Percentiles rank a stretch among this genome's conserved stretches.
Conservation (phyloP, 805 yeast genomes). For the Metschnikowia hibisci region DNA sequence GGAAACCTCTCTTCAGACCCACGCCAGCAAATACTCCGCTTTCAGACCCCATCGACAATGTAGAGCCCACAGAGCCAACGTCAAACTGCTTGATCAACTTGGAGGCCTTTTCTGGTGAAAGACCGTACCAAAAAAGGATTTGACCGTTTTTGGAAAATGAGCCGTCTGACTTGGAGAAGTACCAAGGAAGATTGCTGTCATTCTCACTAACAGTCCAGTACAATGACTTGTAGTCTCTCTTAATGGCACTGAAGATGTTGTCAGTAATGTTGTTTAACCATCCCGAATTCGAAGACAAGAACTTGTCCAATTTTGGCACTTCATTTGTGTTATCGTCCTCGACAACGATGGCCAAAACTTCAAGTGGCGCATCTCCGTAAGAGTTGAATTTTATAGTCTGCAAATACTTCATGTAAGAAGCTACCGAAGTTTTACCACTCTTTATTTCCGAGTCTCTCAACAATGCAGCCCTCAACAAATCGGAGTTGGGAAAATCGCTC, state of each 20-base stretch:
- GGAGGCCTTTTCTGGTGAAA: conserved; percentile 60
- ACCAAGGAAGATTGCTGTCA: conserved; percentile 88
- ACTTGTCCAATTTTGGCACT: conserved; percentile 75
- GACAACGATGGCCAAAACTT: conserved; percentile 83
- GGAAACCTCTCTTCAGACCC: conserved; percentile 49
- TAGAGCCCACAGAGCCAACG: conserved; percentile 30
- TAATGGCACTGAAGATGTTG: conserved; percentile 80
- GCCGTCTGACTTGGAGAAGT: conserved; percentile 89
- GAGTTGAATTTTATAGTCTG: conserved; percentile 63
- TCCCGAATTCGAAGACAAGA: conserved; percentile 81
- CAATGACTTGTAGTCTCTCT: conserved; percentile 65
- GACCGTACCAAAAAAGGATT: conserved; percentile 93
- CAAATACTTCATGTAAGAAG: conserved; percentile 73
- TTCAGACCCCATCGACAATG: conserved; percentile 36
- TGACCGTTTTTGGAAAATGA: conserved; percentile 86
- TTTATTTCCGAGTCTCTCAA: conserved; percentile 72
- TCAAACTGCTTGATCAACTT: conserved; percentile 55
- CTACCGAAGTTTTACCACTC: conserved; percentile 68
- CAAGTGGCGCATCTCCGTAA: conserved; percentile 94
- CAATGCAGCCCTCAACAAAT: conserved; percentile 70
- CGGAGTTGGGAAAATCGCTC: conserved; percentile 68
- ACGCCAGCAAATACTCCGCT: conserved; percentile 47
- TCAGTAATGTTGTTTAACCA: conserved; percentile 98
- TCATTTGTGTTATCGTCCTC: conserved; percentile 30
- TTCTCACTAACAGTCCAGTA: conserved; percentile 91